Evolutionary conservation across 2,329 filamentous ascomycete genomes (phyloP).

Genomic region (Calonectria pteridis): DNA sequence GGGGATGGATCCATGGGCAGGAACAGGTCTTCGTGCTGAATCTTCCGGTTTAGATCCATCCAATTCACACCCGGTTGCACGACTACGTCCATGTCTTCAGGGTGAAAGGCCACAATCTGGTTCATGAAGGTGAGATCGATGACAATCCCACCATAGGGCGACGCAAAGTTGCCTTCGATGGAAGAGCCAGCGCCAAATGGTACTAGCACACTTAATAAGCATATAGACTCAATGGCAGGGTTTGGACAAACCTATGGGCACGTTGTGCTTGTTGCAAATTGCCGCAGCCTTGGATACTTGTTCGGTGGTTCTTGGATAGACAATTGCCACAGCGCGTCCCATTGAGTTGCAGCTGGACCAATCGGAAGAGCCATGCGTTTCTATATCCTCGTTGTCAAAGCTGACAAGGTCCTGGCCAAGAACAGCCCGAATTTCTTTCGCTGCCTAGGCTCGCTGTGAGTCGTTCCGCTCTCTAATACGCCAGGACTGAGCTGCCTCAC

Average conservation of each 20-base stretch:
- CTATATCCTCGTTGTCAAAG: conserved; percentile 22
- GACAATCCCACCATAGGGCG: conserved; percentile 79
- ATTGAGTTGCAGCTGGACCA: conserved; percentile 22
- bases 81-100: conserved; percentile 75
- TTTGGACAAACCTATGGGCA: conserved; percentile 14
- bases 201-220: background rate
- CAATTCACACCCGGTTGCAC: conserved; percentile 83
- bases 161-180: conserved; percentile 81
- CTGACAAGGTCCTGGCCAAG: conserved; percentile 16
- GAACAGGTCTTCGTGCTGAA: conserved; percentile 78
- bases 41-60: conserved; percentile 80
- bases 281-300: conserved; percentile 80
- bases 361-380: conserved; percentile 17
- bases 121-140: conserved; percentile 83
- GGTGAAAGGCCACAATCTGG: conserved; percentile 76
- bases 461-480: background rate
- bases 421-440: conserved; percentile 5
- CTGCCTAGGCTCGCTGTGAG: conserved; percentile 5
- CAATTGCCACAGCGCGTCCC: conserved; percentile 51
- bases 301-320: conserved; percentile 79
- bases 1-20: conserved; percentile 89
- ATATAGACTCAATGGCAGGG: accelerated
- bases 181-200: conserved; percentile 76
- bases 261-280: conserved; percentile 60
- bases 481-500: background rate